These are phyloP conservation scores for Diaporthe velutina DNA, from an alignment of 2,329 filamentous ascomycete species.

Conservation along the genomic window DNA sequence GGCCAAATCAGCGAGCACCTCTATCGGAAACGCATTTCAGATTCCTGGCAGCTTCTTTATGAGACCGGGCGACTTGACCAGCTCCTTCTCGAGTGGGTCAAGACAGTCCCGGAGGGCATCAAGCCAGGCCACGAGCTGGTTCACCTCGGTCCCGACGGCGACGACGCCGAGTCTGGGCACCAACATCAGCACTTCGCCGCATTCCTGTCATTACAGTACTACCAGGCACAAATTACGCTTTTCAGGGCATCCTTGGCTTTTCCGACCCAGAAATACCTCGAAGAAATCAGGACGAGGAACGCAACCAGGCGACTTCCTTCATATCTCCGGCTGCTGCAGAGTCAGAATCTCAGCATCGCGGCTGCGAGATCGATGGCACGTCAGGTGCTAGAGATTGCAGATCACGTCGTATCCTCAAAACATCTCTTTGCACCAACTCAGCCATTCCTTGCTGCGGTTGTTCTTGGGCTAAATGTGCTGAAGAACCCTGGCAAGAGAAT, in stretches of 20 bases:
- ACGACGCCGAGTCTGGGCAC: background rate
- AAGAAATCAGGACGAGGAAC: constrained; percentile 2
- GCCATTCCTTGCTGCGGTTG: constrained; percentile 18
- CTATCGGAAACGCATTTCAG: background rate
- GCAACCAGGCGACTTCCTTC: constrained; percentile 25
- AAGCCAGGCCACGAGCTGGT: constrained; percentile 25
- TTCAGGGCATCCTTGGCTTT: constrained; percentile 12
- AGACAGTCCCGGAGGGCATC: constrained; percentile 10
- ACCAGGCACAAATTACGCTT: background rate
- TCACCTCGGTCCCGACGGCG: background rate
- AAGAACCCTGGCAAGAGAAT: constrained; percentile 9
- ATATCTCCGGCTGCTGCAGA: constrained; percentile 33
- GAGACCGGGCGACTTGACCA: constrained; percentile 29
- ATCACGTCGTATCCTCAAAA: constrained; percentile 34
- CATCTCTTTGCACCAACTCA: constrained; percentile 4
- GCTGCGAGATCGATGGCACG: constrained; percentile 35
- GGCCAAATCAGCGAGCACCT: constrained; percentile 29
- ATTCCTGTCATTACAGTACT: background rate
- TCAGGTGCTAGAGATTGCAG: constrained; percentile 40
- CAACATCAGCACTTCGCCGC: constrained; percentile 4
- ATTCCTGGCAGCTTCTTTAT: constrained; percentile 24
- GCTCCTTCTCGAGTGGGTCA: constrained; percentile 28
- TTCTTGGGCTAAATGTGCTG: background rate
- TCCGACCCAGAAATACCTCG: background rate
- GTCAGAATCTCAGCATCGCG: constrained; percentile 33